Conservation (phyloP, 1,284 basidiomycete genomes). For the Phlebopus sp. region DNA sequence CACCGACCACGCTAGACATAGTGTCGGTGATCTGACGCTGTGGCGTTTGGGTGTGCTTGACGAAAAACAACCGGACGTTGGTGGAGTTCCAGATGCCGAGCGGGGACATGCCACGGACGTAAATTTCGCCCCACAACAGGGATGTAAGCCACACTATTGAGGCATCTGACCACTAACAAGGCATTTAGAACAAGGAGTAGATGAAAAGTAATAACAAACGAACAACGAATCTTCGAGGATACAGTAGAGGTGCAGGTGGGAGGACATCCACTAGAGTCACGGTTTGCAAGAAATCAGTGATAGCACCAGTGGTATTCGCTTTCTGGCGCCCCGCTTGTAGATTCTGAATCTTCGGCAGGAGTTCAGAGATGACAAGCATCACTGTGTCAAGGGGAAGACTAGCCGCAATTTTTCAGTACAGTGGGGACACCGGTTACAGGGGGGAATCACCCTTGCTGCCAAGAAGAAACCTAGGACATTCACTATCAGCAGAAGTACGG, state of each 20-base stretch:
- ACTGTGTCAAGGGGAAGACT: slow-evolving; percentile 85
- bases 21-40: slow-evolving; percentile 71
- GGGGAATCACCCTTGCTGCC: slow-evolving; percentile 73
- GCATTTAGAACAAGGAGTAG: slow-evolving; percentile 5
- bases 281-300: slow-evolving; percentile 67
- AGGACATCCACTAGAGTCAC: slow-evolving; percentile 67
- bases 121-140: slow-evolving; percentile 90
- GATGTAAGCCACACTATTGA: slow-evolving; percentile 88
- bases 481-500: neutral
- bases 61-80: slow-evolving; percentile 82
- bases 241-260: slow-evolving; percentile 62
- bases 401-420: slow-evolving; percentile 7
- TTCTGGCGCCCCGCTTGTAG: slow-evolving; percentile 66
- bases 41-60: slow-evolving; percentile 76
- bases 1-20: slow-evolving; percentile 71
- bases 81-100: slow-evolving; percentile 87
- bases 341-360: slow-evolving; percentile 83
- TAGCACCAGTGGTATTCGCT: slow-evolving; percentile 59
- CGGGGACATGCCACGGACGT: slow-evolving; percentile 82
- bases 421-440: slow-evolving; percentile 6
- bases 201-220: slow-evolving; percentile 21
- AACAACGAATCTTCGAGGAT: slow-evolving; percentile 73
- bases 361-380: slow-evolving; percentile 80
- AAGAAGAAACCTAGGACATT: slow-evolving; percentile 64
- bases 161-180: slow-evolving; percentile 78